Evolutionary conservation across 768 basidiomycete species (phyloP).

Genomic region (Hygrophoropsis aurantiaca): DNA sequence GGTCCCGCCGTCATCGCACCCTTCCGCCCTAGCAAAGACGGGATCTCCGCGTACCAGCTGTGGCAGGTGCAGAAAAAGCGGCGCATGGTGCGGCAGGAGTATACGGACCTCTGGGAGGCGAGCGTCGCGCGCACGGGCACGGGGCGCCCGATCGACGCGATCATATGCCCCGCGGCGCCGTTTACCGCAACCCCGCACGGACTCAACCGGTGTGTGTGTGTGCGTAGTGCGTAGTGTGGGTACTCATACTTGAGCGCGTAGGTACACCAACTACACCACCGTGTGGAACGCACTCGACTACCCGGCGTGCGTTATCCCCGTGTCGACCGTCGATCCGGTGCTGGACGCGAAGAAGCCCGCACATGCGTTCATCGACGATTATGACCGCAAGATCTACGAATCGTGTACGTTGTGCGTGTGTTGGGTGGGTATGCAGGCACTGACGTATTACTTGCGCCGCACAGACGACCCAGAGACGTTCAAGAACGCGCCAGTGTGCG

Average conservation of each 20-base stretch:
- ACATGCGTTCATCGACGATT: conserved; percentile 44
- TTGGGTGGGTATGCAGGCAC: neutral
- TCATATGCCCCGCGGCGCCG: conserved; percentile 65
- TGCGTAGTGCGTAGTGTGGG: neutral
- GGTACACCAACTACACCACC: conserved; percentile 53
- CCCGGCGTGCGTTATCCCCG: conserved; percentile 60
- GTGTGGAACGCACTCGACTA: conserved; percentile 74
- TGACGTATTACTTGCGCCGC: conserved; percentile 2
- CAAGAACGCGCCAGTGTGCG: conserved; percentile 55
- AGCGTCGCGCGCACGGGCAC: conserved; percentile 56
- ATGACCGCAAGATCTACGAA: conserved; percentile 51
- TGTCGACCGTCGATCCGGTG: conserved; percentile 53
- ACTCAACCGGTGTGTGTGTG: conserved; percentile 41
- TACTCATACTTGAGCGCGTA: conserved; percentile 14
- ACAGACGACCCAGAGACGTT: conserved; percentile 63
- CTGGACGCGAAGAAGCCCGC: conserved; percentile 49
- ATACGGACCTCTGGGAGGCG: conserved; percentile 63
- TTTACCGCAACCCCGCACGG: conserved; percentile 67
- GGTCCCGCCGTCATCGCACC: conserved; percentile 17
- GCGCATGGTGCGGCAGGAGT: conserved; percentile 49
- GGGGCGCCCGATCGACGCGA: conserved; percentile 73
- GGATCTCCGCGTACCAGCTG: conserved; percentile 54
- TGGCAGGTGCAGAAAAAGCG: conserved; percentile 64
- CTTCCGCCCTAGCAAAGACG: conserved; percentile 26
- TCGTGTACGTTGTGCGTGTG: conserved; percentile 43